These are phyloP conservation scores for Hanseniaspora singularis DNA, from an alignment of 805 yeast species.

Conservation along the genomic window DNA sequence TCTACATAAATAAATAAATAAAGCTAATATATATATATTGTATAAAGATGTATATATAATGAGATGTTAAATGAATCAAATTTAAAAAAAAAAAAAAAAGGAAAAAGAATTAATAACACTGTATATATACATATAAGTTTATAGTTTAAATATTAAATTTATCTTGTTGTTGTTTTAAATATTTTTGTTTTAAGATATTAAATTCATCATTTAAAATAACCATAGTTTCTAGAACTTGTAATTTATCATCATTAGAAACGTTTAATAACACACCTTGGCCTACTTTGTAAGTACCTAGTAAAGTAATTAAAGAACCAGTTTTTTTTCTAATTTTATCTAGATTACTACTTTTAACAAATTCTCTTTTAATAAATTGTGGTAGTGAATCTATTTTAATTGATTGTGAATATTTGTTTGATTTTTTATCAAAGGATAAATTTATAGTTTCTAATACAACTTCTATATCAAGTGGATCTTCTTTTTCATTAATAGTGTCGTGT, in stretches of 20 bases:
- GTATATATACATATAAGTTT: too few species aligned
- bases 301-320: conserved; percentile 4
- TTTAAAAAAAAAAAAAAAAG: too few species aligned
- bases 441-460: neutral
- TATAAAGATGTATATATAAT: too few species aligned
- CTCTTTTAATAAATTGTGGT: conserved; percentile 12
- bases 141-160: conserved; percentile 1
- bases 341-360: neutral
- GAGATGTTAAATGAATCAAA: too few species aligned
- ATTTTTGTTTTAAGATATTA: neutral
- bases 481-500: neutral
- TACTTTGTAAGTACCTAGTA: conserved; percentile 5
- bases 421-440: neutral
- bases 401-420: neutral
- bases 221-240: conserved; percentile 8
- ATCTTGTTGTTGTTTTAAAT: conserved; percentile 6
- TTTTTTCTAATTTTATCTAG: conserved; percentile 8
- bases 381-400: conserved; percentile 1
- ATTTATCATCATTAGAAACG: conserved; percentile 9
- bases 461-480: neutral
- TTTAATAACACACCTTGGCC: conserved; percentile 7
- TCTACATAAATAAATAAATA: too few species aligned
- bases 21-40: too few species aligned
- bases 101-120: too few species aligned
- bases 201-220: conserved; percentile 8